A percentile compares a stretch with the other conserved stretches of the same genome.
These are phyloP conservation scores for Heritiera fomes DNA, from an alignment of 345 rosid genomes.

Conservation along the genomic window DNA sequence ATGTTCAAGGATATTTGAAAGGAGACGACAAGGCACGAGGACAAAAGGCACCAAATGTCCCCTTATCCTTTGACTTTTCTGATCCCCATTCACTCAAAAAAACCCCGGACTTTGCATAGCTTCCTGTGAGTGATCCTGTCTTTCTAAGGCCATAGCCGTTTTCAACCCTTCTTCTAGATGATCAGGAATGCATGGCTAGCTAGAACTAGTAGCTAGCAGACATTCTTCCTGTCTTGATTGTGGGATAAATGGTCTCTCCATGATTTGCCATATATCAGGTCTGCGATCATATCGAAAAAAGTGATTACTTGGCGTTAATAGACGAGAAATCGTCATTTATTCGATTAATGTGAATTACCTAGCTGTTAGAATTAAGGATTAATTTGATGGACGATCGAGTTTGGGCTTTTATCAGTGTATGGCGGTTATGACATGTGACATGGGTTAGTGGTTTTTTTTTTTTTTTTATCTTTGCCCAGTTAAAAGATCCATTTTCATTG, in stretches of 20 bases:
- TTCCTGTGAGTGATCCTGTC: neutral
- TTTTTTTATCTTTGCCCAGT: too few species aligned
- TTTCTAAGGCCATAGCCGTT: neutral
- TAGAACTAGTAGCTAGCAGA: neutral
- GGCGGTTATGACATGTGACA: too few species aligned
- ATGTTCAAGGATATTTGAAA: too few species aligned
- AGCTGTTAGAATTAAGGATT: neutral
- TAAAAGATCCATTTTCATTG: too few species aligned
- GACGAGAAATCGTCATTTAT: too few species aligned
- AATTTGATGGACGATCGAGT: neutral
- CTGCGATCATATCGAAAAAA: neutral
- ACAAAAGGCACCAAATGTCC: too few species aligned
- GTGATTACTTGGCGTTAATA: too few species aligned
- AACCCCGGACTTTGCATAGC: neutral
- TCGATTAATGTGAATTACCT: neutral
- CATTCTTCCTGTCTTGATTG: neutral
- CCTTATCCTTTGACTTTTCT: neutral
- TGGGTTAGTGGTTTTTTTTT: too few species aligned
- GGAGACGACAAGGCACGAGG: too few species aligned
- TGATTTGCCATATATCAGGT: too few species aligned
- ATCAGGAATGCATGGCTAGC: neutral
- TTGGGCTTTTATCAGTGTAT: neutral
- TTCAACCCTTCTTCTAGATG: neutral
- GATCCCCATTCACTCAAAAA: neutral
- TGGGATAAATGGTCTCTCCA: too few species aligned